A percentile compares a stretch with the other conserved stretches of the same genome.
phyloP scores from a whole-genome alignment of 2,329 filamentous ascomycete species.

The Stagonosporopsis rhizophila region DNA sequence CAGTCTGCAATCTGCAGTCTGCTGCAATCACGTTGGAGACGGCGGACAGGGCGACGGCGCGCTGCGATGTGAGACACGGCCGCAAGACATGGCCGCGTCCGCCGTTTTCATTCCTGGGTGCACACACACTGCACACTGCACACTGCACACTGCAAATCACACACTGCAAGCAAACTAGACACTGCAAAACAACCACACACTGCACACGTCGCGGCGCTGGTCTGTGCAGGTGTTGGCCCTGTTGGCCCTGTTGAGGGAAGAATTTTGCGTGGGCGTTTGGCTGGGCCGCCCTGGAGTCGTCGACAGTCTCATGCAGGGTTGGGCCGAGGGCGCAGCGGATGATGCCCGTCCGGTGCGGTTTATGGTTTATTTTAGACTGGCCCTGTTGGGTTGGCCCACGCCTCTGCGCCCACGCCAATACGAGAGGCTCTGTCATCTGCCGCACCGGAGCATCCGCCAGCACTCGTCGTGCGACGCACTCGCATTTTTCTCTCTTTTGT shows the following conservation, averaged over 20 bases:
- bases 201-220: too few species aligned
- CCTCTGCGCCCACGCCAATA: conserved; percentile 4
- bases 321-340: not conserved
- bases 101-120: conserved; percentile 3
- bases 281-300: not conserved
- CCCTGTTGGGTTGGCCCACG: not conserved
- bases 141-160: too few species aligned
- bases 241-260: conserved; percentile 2
- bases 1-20: too few species aligned
- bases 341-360: too few species aligned
- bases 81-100: conserved; percentile 9
- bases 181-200: too few species aligned
- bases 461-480: conserved; percentile 13
- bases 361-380: not conserved
- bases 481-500: conserved; percentile 9
- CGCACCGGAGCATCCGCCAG: conserved; percentile 18
- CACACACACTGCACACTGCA: too few species aligned
- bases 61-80: too few species aligned
- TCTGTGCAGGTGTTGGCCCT: too few species aligned
- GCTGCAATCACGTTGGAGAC: conserved; percentile 3
- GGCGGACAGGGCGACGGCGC: not conserved
- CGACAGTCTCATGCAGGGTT: not conserved
- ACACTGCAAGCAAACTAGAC: too few species aligned
- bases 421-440: conserved; percentile 15
- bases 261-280: conserved; percentile 1